phyloP scores from a whole-genome alignment of 306 rosid genomes.

The Mucuna pruriens region DNA sequence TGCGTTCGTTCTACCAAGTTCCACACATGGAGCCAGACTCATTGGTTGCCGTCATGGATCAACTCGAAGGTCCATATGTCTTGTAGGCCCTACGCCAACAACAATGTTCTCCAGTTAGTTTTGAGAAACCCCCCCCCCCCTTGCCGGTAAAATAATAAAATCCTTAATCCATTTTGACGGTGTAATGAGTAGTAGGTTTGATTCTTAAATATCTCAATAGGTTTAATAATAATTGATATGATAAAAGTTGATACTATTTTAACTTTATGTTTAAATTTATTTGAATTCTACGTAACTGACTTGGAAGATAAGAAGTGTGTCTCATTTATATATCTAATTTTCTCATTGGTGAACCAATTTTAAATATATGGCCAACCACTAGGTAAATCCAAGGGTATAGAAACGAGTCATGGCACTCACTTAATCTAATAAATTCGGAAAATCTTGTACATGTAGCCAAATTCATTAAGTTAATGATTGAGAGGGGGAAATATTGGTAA shows the following conservation, averaged over 20 bases:
- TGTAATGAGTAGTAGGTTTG: not conserved
- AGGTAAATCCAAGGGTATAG: slow-evolving; percentile 41
- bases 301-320: too few species aligned
- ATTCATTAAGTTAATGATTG: slow-evolving; percentile 69
- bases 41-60: slow-evolving; percentile 17
- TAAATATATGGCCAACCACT: slow-evolving; percentile 14
- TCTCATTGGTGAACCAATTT: too few species aligned
- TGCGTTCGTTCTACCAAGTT: slow-evolving; percentile 33
- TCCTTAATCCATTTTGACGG: slow-evolving; percentile 1
- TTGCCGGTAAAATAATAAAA: slow-evolving; percentile 41
- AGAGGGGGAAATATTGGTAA: slow-evolving; percentile 19
- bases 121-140: slow-evolving; percentile 2
- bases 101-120: slow-evolving; percentile 30
- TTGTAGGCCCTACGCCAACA: slow-evolving; percentile 44
- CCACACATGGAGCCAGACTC: slow-evolving; percentile 23
- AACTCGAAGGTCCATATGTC: slow-evolving; percentile 38
- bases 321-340: too few species aligned
- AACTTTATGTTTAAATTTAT: too few species aligned
- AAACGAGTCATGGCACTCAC: slow-evolving; percentile 47
- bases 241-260: too few species aligned
- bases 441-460: slow-evolving; percentile 67
- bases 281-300: too few species aligned
- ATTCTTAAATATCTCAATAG: too few species aligned
- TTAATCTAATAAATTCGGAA: slow-evolving; percentile 36
- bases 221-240: too few species aligned